Evolutionary conservation across 1,284 basidiomycete genomes (phyloP).

Genomic region (Apiotrichum domesticum): DNA sequence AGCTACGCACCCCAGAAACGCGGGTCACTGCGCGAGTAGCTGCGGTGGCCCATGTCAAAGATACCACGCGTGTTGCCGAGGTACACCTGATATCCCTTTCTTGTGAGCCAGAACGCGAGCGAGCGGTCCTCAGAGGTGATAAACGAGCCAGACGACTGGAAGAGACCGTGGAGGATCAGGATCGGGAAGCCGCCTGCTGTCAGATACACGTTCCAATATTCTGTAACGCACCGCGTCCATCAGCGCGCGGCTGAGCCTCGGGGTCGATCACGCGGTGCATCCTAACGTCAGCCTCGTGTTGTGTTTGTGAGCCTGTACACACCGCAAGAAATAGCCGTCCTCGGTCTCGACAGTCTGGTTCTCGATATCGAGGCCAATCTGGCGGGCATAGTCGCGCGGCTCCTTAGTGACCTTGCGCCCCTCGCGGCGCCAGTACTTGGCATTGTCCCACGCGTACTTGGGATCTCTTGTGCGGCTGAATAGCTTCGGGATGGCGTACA

Average conservation of each 20-base stretch:
- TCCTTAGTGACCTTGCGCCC: conserved; percentile 52
- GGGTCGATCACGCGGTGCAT: conserved; percentile 55
- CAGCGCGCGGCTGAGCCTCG: conserved; percentile 43
- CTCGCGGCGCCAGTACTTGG: conserved; percentile 50
- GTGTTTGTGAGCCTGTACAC: conserved; percentile 15
- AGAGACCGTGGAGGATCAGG: conserved; percentile 58
- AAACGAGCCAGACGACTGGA: conserved; percentile 59
- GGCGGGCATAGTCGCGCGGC: conserved; percentile 54
- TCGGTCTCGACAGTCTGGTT: conserved; percentile 56
- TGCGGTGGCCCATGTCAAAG: conserved; percentile 58
- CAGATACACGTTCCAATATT: not conserved
- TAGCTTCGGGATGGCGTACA: conserved; percentile 33
- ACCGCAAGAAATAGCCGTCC: conserved; percentile 55
- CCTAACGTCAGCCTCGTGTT: conserved; percentile 24
- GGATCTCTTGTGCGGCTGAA: conserved; percentile 19
- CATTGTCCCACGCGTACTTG: conserved; percentile 53
- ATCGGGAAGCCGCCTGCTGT: conserved; percentile 52
- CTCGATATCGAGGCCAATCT: conserved; percentile 55
- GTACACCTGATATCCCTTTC: conserved; percentile 57
- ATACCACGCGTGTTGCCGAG: conserved; percentile 58
- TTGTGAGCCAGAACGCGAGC: conserved; percentile 59
- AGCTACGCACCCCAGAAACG: conserved; percentile 54
- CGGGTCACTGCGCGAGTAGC: conserved; percentile 52
- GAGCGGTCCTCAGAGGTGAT: conserved; percentile 59
- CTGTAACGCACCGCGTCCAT: conserved; percentile 42